These are phyloP conservation scores for Boletus coccyginus DNA, from an alignment of 768 basidiomycete species.

Conservation along the genomic window DNA sequence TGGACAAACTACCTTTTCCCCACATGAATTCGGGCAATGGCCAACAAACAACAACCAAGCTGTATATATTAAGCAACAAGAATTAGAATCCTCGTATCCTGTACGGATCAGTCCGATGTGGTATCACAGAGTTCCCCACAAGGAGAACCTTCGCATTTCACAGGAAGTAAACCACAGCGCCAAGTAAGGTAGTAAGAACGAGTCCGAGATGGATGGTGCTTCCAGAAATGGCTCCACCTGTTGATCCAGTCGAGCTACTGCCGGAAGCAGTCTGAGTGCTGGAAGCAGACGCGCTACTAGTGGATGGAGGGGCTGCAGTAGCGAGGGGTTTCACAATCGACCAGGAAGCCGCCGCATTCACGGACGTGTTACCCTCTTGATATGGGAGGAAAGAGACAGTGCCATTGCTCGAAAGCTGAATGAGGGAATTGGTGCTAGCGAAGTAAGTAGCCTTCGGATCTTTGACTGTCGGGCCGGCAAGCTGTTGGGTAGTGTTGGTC, in stretches of 20 bases:
- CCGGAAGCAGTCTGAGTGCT: conserved; percentile 15
- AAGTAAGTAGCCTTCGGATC: conserved; percentile 63
- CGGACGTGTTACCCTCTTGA: conserved; percentile 39
- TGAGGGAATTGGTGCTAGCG: conserved; percentile 55
- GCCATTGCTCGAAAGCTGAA: conserved; percentile 66
- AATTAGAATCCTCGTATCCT: neutral
- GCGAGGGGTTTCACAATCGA: conserved; percentile 43
- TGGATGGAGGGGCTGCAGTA: conserved; percentile 38
- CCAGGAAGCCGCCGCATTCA: conserved; percentile 52
- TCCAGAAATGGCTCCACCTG: conserved; percentile 10
- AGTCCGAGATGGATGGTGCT: conserved; percentile 15
- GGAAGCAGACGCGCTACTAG: conserved; percentile 19
- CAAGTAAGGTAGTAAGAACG: conserved; percentile 8
- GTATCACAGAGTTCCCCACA: conserved; percentile 4
- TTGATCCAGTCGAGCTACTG: conserved; percentile 11
- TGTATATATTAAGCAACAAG: conserved; percentile 6
- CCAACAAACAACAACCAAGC: no score
- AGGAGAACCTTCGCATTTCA: neutral
- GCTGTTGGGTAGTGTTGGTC: conserved; percentile 62
- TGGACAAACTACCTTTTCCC: neutral
- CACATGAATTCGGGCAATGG: no score
- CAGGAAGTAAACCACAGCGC: conserved; percentile 14
- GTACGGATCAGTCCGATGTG: neutral
- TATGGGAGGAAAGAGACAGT: conserved; percentile 60
- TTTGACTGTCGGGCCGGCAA: conserved; percentile 59